phyloP scores from a whole-genome alignment of 2,329 filamentous ascomycete species.

The Nemania bipapillata region DNA sequence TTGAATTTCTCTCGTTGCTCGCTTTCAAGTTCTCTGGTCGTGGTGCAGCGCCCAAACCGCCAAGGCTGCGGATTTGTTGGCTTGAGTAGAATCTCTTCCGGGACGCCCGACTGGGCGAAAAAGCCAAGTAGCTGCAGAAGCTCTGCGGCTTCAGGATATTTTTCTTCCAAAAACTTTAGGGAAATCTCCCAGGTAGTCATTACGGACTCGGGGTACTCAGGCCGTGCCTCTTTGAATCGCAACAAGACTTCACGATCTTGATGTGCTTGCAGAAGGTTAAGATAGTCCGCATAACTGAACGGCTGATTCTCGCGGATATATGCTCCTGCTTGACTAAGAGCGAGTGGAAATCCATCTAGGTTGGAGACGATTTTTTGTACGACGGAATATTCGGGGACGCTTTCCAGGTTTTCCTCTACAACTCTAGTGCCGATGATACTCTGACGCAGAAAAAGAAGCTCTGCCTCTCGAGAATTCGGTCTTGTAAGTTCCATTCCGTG shows the following conservation, averaged over 20 bases:
- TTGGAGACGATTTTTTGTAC: neutral
- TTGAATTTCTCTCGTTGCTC: neutral
- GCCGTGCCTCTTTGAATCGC: constrained; percentile 13
- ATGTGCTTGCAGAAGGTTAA: neutral
- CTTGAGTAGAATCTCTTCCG: neutral
- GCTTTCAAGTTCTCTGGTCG: neutral
- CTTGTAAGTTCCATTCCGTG: neutral
- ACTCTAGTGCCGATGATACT: too few species aligned
- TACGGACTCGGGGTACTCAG: constrained; percentile 8
- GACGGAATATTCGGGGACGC: neutral
- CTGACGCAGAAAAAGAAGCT: neutral
- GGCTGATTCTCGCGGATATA: constrained; percentile 9
- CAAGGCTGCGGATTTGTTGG: neutral
- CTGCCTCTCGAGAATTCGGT: neutral
- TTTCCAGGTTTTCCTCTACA: neutral
- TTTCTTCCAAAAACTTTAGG: neutral
- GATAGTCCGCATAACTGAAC: neutral
- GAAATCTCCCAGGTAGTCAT: constrained; percentile 16
- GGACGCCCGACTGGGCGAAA: neutral
- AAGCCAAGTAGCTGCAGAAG: neutral
- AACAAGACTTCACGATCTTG: neutral
- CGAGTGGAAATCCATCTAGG: constrained; percentile 6
- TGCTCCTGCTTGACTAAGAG: constrained; percentile 10
- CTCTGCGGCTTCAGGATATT: neutral
- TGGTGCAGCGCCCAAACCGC: neutral